These are phyloP conservation scores for Rosellinia necatrix DNA, from an alignment of 2,329 filamentous ascomycete species.

Conservation along the genomic window DNA sequence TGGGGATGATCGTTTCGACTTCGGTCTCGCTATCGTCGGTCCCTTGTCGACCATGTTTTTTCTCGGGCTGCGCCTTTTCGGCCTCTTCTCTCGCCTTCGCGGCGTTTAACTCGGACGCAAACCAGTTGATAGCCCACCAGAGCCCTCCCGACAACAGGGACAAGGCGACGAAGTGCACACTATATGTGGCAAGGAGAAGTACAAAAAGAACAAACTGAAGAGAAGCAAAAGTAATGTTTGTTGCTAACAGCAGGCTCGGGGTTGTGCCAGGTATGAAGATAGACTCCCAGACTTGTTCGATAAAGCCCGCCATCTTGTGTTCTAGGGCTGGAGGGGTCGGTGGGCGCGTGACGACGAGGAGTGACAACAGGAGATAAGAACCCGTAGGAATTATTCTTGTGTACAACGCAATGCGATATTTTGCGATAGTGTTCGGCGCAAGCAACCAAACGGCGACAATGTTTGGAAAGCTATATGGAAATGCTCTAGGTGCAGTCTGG, in stretches of 20 bases:
- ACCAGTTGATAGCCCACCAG: constrained; percentile 98
- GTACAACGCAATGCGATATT: constrained; percentile 30
- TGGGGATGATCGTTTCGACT: constrained; percentile 47
- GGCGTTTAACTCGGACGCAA: constrained; percentile 68
- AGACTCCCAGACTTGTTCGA: constrained; percentile 84
- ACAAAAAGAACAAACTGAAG: constrained; percentile 78
- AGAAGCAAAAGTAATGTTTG: constrained; percentile 84
- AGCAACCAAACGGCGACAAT: constrained; percentile 11
- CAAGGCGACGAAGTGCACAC: constrained; percentile 85
- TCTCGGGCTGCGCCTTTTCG: constrained; percentile 48
- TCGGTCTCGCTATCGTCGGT: constrained; percentile 57
- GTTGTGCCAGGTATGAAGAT: constrained; percentile 94
- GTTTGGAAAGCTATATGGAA: constrained; percentile 2
- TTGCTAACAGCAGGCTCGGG: constrained; percentile 83
- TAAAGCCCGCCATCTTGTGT: constrained; percentile 61
- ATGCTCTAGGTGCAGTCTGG: not conserved
- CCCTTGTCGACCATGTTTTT: constrained; percentile 37
- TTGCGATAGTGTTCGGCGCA: constrained; percentile 9
- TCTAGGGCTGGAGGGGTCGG: constrained; percentile 4
- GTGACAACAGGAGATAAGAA: too few species aligned
- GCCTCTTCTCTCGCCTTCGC: constrained; percentile 51
- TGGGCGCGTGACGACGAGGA: constrained; percentile 9
- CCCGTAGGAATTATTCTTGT: too few species aligned
- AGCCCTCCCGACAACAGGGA: constrained; percentile 79
- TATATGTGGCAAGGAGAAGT: constrained; percentile 81